phyloP scores from a whole-genome alignment of 768 basidiomycete species.

The Coprinopsis cinerea region DNA sequence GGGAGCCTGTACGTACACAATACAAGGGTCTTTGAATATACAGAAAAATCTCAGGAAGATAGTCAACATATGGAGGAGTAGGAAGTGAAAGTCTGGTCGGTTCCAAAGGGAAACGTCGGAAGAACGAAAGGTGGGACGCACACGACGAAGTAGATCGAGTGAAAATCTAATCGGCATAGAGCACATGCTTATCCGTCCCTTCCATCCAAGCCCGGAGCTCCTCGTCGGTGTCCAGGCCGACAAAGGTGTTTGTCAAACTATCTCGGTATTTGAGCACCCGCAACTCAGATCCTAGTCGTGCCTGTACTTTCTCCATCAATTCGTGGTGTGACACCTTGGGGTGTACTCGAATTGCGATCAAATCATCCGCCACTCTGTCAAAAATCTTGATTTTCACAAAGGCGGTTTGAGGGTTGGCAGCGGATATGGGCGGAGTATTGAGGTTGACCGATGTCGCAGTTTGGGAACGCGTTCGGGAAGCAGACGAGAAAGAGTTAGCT shows the following conservation, averaged over 20 bases:
- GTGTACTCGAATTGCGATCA: slow-evolving; percentile 95
- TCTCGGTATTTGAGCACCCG: slow-evolving; percentile 68
- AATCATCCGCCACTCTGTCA: slow-evolving; percentile 86
- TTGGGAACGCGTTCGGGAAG: slow-evolving; percentile 52
- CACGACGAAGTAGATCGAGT: background rate
- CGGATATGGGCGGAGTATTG: slow-evolving; percentile 70
- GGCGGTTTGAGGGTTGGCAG: slow-evolving; percentile 72
- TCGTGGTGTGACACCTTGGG: slow-evolving; percentile 83
- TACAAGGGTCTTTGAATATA: background rate
- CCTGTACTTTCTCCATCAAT: slow-evolving; percentile 87
- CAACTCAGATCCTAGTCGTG: slow-evolving; percentile 74
- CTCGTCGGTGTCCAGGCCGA: slow-evolving; percentile 56
- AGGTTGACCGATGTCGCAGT: slow-evolving; percentile 41
- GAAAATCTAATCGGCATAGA: slow-evolving; percentile 62
- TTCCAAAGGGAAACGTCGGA: background rate
- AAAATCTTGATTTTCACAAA: slow-evolving; percentile 99
- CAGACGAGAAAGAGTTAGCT: slow-evolving; percentile 40
- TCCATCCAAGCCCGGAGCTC: slow-evolving; percentile 72
- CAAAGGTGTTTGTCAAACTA: slow-evolving; percentile 57
- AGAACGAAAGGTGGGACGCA: background rate
- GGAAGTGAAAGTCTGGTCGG: background rate
- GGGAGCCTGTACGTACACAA: background rate
- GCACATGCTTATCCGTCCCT: slow-evolving; percentile 73
- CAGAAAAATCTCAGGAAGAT: background rate
- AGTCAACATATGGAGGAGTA: background rate